Base-by-base conservation (phyloP, 1,284 basidiomycete species). In the Austroboletus rostrupii region DNA sequence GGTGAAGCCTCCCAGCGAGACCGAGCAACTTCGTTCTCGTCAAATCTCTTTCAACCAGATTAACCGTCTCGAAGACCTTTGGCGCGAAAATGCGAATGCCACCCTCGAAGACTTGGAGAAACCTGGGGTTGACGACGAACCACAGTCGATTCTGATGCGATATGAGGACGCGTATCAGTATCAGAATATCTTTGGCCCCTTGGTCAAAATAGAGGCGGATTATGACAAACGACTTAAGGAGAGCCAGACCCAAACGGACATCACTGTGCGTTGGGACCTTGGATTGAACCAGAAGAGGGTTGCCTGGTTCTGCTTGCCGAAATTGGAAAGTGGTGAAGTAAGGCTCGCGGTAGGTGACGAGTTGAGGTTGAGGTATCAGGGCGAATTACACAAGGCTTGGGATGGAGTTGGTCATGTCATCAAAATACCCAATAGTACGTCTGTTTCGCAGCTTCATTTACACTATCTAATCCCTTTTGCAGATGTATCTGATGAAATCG, bases 91-190 rank as follows among this genome's bases (percentile, higher is more conserved):
- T 60, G 88, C 93, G 5, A 85, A 80, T 59, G 97, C 97, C 3
- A 97, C 90, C 1, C 79, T 99, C 11, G 94, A 97, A 64, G 97
- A 99, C 66, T 81, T 99, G 13, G 96, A 97, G 67, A 95, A 97
- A 63, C 92, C 92, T 2, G 93, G 94, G 1, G 91, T 95, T 0
- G 95, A 97, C 62, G 94, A 97, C 67, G 96, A 98, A 65, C 94
- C 96, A 14, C 92, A 96, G 67, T 83, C 89, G 2, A 92, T 99
- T 56, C 67, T 97, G 28, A 71, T 92, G 39, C 85, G 85, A 31
- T 99, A 99, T 69, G 96, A 99, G 68, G 97, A 99, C 66, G 96
- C 97, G 35, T 98, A 98, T 67, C 96, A 99, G 68, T 99, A 99
- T 68, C 96, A 98, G 72, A 98, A 98, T 67, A 98, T 99, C 52